Conservation (phyloP, 2,329 filamentous ascomycete genomes). For the Arthrobotrys entomopaga region DNA sequence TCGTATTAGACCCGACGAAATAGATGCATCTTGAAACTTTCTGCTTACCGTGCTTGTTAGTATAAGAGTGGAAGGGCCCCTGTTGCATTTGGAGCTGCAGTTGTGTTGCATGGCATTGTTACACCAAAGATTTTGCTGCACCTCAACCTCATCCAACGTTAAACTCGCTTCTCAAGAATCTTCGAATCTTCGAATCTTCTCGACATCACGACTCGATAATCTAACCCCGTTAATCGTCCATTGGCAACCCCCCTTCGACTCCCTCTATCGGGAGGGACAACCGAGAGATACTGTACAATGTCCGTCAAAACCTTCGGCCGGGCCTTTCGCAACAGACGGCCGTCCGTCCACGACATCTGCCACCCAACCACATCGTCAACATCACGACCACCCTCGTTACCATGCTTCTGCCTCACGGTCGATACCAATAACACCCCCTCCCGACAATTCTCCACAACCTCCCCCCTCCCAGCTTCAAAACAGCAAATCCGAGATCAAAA, state of each 20-base stretch:
- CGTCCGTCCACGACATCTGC: constrained; percentile 40
- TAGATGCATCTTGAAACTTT: too few relatives aligned
- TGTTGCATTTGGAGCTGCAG: too few relatives aligned
- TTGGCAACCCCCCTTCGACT: background rate
- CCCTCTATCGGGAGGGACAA: background rate
- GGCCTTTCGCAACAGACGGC: constrained; percentile 29
- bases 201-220: background rate
- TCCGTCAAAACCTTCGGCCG: constrained; percentile 39
- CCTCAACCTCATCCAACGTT: background rate
- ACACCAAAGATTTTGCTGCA: constrained; percentile 25
- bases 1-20: too few relatives aligned
- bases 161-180: background rate
- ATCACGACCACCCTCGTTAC: background rate
- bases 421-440: constrained; percentile 9
- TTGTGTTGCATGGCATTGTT: constrained; percentile 21
- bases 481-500: constrained; percentile 41
- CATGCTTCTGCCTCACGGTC: background rate
- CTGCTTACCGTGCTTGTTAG: too few relatives aligned
- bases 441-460: constrained; percentile 34
- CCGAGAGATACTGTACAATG: constrained; percentile 5
- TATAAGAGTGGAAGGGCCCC: too few relatives aligned
- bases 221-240: background rate
- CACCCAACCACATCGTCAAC: background rate
- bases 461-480: constrained; percentile 29
- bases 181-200: too few relatives aligned